These are phyloP conservation scores for Laguncularia racemosa DNA, from an alignment of 345 rosid genomes.

Conservation along the genomic window DNA sequence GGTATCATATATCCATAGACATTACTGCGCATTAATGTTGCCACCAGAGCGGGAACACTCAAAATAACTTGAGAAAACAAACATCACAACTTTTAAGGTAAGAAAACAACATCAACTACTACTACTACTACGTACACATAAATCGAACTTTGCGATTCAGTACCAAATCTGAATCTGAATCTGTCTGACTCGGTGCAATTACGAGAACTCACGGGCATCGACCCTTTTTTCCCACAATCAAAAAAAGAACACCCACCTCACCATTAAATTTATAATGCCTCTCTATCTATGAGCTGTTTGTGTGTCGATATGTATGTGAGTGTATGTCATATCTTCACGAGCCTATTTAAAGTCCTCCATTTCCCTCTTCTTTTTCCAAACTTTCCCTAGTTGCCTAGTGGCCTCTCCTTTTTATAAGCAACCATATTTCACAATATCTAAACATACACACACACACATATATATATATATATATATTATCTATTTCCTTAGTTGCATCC, in stretches of 20 bases:
- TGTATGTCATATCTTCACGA: constrained; percentile 46
- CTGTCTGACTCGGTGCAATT: constrained; percentile 13
- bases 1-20: no score
- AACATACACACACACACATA: neutral
- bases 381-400: no score
- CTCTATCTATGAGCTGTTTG: constrained; percentile 19
- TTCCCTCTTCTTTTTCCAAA: constrained; percentile 3
- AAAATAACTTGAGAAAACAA: no score
- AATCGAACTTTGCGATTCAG: neutral
- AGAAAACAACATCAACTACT: no score
- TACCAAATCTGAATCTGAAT: neutral
- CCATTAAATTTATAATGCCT: constrained; percentile 12
- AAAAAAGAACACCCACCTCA: constrained; percentile 23
- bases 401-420: no score
- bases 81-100: no score
- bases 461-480: neutral
- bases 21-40: no score
- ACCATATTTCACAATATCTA: neutral
- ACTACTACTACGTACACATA: no score
- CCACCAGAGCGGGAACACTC: no score
- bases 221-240: constrained; percentile 1
- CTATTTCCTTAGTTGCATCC: no score
- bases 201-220: constrained; percentile 61
- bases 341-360: constrained; percentile 39
- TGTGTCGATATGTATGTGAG: constrained; percentile 3